phyloP scores from a whole-genome alignment of 225 moss, liverwort and hornwort genomes.

The Straminergon stramineum region DNA sequence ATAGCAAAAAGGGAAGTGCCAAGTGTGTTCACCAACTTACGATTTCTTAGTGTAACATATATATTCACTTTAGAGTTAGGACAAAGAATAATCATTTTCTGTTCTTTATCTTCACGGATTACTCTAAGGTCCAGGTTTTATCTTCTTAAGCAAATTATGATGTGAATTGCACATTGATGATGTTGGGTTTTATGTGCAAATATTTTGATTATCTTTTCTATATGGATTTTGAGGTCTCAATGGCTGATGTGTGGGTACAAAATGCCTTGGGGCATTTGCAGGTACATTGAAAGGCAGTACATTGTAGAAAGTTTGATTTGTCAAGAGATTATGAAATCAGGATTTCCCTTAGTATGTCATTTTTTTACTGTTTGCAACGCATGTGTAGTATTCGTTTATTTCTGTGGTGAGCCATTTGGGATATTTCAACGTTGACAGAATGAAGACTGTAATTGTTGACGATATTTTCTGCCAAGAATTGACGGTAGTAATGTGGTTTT shows the following conservation, averaged over 20 bases:
- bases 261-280: conserved; percentile 89
- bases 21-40: conserved; percentile 38
- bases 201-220: conserved; percentile 99
- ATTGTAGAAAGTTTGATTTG: background rate
- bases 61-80: background rate
- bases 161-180: background rate
- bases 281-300: conserved; percentile 6
- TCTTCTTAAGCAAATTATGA: background rate
- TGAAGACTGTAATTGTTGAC: background rate
- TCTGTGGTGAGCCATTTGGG: background rate
- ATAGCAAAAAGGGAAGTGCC: conserved; percentile 86
- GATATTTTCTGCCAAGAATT: background rate
- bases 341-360: background rate
- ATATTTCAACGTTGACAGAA: background rate
- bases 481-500: background rate
- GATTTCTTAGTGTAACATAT: background rate
- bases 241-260: conserved; percentile 88
- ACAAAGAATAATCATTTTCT: background rate
- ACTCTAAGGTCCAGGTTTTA: background rate
- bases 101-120: background rate
- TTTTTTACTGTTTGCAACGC: background rate
- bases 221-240: conserved; percentile 95
- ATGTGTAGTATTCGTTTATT: background rate
- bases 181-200: conserved; percentile 13
- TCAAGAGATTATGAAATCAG: background rate